A percentile compares a stretch with the other conserved stretches of the same genome.
These are phyloP conservation scores for Phytopythium kandeliae DNA, from an alignment of 352 stramenopile genomes.

Conservation along the genomic window DNA sequence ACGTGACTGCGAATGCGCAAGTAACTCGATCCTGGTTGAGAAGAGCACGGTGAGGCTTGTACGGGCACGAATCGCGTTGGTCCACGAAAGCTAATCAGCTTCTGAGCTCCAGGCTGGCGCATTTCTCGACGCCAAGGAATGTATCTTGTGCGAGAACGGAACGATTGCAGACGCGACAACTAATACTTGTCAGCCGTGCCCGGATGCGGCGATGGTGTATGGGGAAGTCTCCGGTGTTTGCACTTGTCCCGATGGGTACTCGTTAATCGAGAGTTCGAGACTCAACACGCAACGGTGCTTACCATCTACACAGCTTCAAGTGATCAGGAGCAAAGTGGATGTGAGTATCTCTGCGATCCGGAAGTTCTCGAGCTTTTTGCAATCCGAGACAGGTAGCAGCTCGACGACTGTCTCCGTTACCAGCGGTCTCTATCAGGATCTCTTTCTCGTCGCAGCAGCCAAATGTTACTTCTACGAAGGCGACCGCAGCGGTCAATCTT, in stretches of 20 bases:
- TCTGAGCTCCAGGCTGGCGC: constrained; percentile 27
- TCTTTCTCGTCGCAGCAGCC: constrained; percentile 61
- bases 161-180: constrained; percentile 23
- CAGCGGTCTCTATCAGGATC: constrained; percentile 74
- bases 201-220: constrained; percentile 75
- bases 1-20: constrained; percentile 44
- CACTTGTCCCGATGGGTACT: constrained; percentile 51
- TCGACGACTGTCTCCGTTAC: constrained; percentile 22
- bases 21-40: constrained; percentile 46
- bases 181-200: constrained; percentile 62
- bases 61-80: neutral
- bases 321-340: constrained; percentile 47
- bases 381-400: constrained; percentile 24
- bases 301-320: constrained; percentile 32
- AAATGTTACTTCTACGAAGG: constrained; percentile 87
- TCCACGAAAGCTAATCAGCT: too few species aligned
- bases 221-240: constrained; percentile 30
- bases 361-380: constrained; percentile 35
- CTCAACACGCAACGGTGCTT: constrained; percentile 36
- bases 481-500: constrained; percentile 61
- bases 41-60: constrained; percentile 26
- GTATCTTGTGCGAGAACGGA: constrained; percentile 36
- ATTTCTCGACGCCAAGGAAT: constrained; percentile 58
- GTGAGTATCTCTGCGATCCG: constrained; percentile 26
- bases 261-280: constrained; percentile 36